Evolutionary conservation across 345 rosid species (phyloP).

Genomic region (Eucalyptus curtisii): DNA sequence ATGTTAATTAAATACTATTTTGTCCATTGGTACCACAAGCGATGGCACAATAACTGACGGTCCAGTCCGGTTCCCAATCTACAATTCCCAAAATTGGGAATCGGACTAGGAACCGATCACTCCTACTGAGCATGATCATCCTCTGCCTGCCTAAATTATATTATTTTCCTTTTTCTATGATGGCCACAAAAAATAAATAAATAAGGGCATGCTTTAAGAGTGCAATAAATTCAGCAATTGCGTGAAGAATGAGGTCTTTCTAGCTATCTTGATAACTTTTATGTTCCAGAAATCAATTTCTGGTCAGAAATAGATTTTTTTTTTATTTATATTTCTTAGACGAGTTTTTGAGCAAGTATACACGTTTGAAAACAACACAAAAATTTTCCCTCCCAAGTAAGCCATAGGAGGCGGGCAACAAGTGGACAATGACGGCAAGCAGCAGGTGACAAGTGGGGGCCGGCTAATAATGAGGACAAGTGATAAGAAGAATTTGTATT

Average conservation of each 20-base stretch:
- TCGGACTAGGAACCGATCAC: accelerated
- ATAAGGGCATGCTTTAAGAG: not conserved
- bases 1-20: no score
- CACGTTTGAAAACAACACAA: accelerated
- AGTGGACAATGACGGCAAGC: accelerated
- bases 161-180: not conserved
- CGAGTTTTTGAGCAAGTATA: not conserved
- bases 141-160: not conserved
- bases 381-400: no score
- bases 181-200: not conserved
- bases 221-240: not conserved
- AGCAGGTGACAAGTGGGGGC: accelerated
- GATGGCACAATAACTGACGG: accelerated
- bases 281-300: no score
- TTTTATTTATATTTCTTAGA: no score
- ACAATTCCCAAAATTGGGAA: no score
- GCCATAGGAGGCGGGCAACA: accelerated
- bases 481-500: no score
- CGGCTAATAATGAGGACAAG: accelerated
- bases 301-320: accelerated
- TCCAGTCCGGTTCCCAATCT: accelerated
- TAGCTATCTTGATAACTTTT: not conserved
- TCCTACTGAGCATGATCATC: not conserved
- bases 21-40: no score
- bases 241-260: not conserved